phyloP scores from a whole-genome alignment of 176 grass and related monocot genomes.

The Aegilops bicornis region DNA sequence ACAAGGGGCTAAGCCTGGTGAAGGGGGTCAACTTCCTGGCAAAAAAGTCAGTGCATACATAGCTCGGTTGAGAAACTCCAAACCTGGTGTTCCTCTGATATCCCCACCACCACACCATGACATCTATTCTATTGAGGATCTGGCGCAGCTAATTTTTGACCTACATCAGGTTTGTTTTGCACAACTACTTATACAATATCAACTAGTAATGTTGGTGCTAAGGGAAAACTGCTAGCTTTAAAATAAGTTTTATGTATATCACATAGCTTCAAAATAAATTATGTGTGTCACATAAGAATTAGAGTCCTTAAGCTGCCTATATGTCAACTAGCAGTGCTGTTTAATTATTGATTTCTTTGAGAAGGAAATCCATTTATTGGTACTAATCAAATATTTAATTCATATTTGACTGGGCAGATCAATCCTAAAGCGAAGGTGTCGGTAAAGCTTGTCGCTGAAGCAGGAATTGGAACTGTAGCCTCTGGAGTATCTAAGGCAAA shows the following conservation, averaged over 20 bases:
- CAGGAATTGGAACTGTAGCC: slow-evolving; percentile 99
- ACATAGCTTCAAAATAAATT: background rate
- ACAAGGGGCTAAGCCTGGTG: slow-evolving; percentile 98
- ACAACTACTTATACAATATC: slow-evolving; percentile 6
- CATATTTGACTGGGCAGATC: slow-evolving; percentile 58
- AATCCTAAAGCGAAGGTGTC: slow-evolving; percentile 98
- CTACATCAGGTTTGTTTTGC: slow-evolving; percentile 94
- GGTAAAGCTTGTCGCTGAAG: slow-evolving; percentile 97
- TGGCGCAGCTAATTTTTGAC: slow-evolving; percentile 98
- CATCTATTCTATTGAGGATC: slow-evolving; percentile 99
- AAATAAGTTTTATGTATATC: slow-evolving; percentile 13
- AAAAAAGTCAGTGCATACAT: slow-evolving; percentile 99
- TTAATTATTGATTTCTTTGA: slow-evolving; percentile 20
- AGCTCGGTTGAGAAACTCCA: slow-evolving; percentile 93
- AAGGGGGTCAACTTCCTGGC: slow-evolving; percentile 96
- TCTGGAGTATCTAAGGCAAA: slow-evolving; percentile 99
- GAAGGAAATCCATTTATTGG: background rate
- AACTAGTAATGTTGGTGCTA: slow-evolving; percentile 17
- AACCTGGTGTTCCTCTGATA: slow-evolving; percentile 99
- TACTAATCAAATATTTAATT: slow-evolving; percentile 30
- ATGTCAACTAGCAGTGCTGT: slow-evolving; percentile 1
- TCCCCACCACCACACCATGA: slow-evolving; percentile 99
- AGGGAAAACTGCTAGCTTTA: slow-evolving; percentile 7
- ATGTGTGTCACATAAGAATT: background rate
- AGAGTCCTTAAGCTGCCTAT: background rate